Evolutionary conservation across 1,284 basidiomycete genomes (phyloP).

Genomic region (Sporisorium scitamineum): DNA sequence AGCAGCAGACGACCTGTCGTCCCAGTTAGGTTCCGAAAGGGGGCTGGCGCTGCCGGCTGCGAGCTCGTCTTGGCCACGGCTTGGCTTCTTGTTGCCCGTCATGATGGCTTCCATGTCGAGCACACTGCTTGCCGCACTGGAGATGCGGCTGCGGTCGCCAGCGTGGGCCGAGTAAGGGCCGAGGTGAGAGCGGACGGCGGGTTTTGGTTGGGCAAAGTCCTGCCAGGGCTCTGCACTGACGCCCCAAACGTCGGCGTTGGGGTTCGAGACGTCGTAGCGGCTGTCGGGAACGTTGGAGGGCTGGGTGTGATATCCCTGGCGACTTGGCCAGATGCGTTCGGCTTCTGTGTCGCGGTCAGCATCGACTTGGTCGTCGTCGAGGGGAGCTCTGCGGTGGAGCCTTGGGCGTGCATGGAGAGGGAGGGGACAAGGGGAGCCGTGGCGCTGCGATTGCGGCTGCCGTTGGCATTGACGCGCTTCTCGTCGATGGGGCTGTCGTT

Average conservation of each 20-base stretch:
- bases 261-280: constrained; percentile 55
- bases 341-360: constrained; percentile 47
- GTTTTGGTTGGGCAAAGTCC: constrained; percentile 62
- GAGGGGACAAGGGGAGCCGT: constrained; percentile 44
- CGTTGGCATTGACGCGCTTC: constrained; percentile 30
- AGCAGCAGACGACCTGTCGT: constrained; percentile 7
- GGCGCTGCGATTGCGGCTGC: constrained; percentile 33
- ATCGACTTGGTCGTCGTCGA: constrained; percentile 45
- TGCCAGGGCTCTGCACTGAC: constrained; percentile 67
- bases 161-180: constrained; percentile 40
- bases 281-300: constrained; percentile 47
- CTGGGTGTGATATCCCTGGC: constrained; percentile 50
- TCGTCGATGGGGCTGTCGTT: constrained; percentile 28
- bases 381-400: constrained; percentile 34
- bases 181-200: constrained; percentile 34
- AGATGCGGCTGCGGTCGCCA: constrained; percentile 48
- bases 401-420: constrained; percentile 42
- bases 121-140: constrained; percentile 57
- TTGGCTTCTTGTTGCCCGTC: constrained; percentile 55
- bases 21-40: constrained; percentile 58
- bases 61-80: constrained; percentile 21
- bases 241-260: constrained; percentile 66
- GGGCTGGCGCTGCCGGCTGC: constrained; percentile 54
- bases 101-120: constrained; percentile 66
- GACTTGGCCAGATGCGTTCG: constrained; percentile 44